Evolutionary conservation across 345 rosid species (phyloP).

Genomic region (Capsella bursapastoris): DNA sequence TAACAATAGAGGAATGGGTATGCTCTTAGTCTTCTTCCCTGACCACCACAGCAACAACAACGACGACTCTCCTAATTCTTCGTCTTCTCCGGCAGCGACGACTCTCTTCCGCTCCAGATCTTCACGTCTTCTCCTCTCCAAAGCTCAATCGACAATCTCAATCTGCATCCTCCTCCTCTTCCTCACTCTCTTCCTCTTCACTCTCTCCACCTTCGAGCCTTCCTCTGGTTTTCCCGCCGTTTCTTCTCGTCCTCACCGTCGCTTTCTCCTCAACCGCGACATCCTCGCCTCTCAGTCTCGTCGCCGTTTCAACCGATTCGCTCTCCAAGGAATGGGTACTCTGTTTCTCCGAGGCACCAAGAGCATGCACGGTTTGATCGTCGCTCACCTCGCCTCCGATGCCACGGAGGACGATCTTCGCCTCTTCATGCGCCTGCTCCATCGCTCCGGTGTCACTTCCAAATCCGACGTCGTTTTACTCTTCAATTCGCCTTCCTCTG

Average conservation of each 20-base stretch:
- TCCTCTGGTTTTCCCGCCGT: conserved; percentile 40
- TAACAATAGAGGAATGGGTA: conserved; percentile 56
- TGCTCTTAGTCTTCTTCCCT: conserved; percentile 84
- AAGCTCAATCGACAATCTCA: conserved; percentile 85
- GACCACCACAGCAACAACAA: conserved; percentile 38
- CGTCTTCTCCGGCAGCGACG: conserved; percentile 32
- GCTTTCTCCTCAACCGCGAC: conserved; percentile 44
- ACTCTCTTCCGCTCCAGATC: conserved; percentile 53
- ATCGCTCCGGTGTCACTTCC: conserved; percentile 69
- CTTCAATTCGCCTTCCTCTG: conserved; percentile 44
- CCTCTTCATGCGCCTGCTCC: conserved; percentile 63
- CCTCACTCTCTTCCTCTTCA: conserved; percentile 76
- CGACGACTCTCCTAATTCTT: conserved; percentile 23
- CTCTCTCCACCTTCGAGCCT: conserved; percentile 92
- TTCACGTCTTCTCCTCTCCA: conserved; percentile 53
- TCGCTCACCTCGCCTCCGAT: conserved; percentile 67
- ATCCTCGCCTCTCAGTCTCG: not conserved
- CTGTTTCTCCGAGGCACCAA: conserved; percentile 42
- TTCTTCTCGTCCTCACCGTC: conserved; percentile 39
- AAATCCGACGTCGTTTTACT: conserved; percentile 68
- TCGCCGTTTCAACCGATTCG: not conserved
- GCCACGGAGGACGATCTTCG: conserved; percentile 58
- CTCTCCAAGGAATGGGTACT: conserved; percentile 50
- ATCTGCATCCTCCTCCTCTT: conserved; percentile 72
- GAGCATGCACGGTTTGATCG: conserved; percentile 47